Conservation (phyloP, 139 green algal genomes). For the Bryopsis sp. region DNA sequence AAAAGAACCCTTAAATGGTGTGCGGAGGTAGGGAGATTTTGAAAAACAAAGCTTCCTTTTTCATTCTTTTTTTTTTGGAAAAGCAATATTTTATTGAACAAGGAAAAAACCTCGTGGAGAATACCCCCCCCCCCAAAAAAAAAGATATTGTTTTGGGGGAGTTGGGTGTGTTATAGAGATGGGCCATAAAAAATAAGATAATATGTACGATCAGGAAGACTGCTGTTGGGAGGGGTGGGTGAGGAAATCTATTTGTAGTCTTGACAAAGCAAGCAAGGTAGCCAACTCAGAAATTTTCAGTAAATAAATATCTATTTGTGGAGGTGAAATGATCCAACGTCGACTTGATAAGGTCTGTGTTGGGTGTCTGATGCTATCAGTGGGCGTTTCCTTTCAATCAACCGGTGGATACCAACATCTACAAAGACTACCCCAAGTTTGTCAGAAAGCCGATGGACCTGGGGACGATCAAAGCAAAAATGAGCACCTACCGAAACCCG, state of each 20-base stretch:
- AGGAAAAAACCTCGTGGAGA: too few species aligned
- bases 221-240: slow-evolving; percentile 10
- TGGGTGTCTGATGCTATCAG: slow-evolving; percentile 6
- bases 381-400: slow-evolving; percentile 40
- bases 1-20: background rate
- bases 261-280: background rate
- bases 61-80: too few species aligned
- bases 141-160: too few species aligned
- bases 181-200: background rate
- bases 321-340: background rate
- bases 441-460: slow-evolving; percentile 44
- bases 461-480: slow-evolving; percentile 22
- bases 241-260: background rate
- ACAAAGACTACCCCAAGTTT: slow-evolving; percentile 36
- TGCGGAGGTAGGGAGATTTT: too few species aligned
- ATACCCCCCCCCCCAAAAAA: too few species aligned
- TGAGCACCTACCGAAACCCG: slow-evolving; percentile 22
- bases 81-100: too few species aligned
- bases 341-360: background rate
- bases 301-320: background rate
- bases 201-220: background rate
- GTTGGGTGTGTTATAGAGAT: too few species aligned
- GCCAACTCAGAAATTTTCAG: background rate
- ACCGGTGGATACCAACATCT: slow-evolving; percentile 35
- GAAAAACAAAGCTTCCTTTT: too few species aligned